Evolutionary conservation across 2,329 filamentous ascomycete species (phyloP).

Genomic region (Xylaria multiplex): DNA sequence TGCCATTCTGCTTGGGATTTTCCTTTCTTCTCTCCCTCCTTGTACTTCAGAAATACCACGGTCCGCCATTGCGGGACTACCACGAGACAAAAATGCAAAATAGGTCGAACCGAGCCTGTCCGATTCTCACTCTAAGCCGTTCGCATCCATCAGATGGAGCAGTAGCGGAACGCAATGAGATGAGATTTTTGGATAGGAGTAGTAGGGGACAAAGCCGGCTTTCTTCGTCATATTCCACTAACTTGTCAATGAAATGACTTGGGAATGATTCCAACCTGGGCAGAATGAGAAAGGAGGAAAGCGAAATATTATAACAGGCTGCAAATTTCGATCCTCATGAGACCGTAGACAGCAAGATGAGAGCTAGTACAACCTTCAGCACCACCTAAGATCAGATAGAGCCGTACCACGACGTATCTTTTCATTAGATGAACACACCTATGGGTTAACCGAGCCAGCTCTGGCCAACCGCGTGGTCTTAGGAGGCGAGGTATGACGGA

Average conservation of each 20-base stretch:
- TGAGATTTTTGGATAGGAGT: neutral
- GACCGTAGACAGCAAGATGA: neutral
- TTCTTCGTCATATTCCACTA: neutral
- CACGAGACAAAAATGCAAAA: constrained; percentile 8
- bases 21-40: neutral
- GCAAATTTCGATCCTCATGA: constrained; percentile 1
- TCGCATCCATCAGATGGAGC: neutral
- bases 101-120: neutral
- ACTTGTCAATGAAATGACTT: neutral
- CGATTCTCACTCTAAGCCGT: neutral
- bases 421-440: neutral
- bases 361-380: neutral
- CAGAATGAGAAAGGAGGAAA: neutral
- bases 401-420: neutral
- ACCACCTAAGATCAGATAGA: constrained; percentile 4
- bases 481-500: neutral
- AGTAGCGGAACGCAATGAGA: neutral
- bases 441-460: neutral
- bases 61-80: neutral
- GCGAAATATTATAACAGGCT: neutral
- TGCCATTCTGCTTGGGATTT: neutral
- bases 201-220: neutral
- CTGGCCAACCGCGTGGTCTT: neutral
- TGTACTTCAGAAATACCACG: neutral
- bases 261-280: neutral